Conservation (phyloP, 2,329 filamentous ascomycete species). For the Aureobasidium mangrovei region DNA sequence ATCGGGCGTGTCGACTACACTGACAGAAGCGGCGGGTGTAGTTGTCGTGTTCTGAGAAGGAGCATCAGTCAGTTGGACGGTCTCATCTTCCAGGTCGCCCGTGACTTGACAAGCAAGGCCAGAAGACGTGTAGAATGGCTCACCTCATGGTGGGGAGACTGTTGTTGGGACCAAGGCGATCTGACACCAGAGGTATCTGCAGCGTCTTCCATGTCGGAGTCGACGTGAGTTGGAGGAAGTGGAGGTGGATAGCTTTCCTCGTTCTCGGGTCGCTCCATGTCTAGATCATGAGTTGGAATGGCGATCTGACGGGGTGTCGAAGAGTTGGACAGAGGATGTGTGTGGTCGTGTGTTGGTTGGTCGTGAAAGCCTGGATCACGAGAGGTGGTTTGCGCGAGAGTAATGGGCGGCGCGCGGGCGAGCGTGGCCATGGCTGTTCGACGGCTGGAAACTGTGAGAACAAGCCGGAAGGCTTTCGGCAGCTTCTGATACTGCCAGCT, state of each 20-base stretch:
- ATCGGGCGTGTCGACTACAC: background rate
- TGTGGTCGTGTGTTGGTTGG: background rate
- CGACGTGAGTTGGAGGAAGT: background rate
- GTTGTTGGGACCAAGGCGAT: background rate
- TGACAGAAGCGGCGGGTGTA: background rate
- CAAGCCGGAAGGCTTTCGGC: no score
- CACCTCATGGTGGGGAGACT: background rate
- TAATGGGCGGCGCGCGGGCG: background rate
- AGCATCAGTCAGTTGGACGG: background rate
- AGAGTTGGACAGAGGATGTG: no score
- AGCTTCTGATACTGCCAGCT: no score
- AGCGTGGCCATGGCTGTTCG: conserved; percentile 4
- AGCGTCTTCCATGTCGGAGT: conserved; percentile 12
- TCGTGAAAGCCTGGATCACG: background rate
- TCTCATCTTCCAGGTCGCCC: background rate
- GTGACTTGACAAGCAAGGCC: background rate
- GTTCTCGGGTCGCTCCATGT: background rate
- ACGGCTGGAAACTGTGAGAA: background rate
- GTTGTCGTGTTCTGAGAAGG: background rate
- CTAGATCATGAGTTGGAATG: background rate
- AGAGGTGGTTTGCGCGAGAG: conserved; percentile 3
- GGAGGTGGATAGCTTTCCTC: background rate
- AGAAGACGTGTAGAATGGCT: background rate
- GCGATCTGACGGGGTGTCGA: background rate
- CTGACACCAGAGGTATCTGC: conserved; percentile 1